These are phyloP conservation scores for Calocybe gambosa DNA, from an alignment of 1,284 basidiomycete species.

Conservation along the genomic window DNA sequence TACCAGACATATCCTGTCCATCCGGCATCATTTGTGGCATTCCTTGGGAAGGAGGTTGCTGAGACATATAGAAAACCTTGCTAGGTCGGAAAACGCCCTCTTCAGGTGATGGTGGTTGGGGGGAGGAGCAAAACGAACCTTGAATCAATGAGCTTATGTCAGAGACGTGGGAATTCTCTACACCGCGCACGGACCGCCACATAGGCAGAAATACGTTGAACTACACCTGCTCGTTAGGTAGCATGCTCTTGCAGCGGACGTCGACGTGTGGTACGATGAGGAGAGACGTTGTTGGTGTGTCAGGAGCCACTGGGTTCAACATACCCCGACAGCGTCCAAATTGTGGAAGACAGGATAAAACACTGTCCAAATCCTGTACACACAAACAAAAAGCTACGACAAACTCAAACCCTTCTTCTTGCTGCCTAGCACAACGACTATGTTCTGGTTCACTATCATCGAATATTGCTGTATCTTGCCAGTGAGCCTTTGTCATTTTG, in stretches of 20 bases:
- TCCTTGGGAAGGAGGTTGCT: conserved; percentile 33
- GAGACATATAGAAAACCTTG: conserved; percentile 29
- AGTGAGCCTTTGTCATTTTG: too few species aligned
- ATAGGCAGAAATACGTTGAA: conserved; percentile 10
- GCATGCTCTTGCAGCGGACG: conserved; percentile 9
- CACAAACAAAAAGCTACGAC: conserved; percentile 47
- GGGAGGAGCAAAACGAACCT: conserved; percentile 31
- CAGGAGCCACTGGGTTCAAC: conserved; percentile 47
- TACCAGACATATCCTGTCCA: conserved; percentile 43
- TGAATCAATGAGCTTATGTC: conserved; percentile 39
- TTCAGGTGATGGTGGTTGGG: conserved; percentile 35
- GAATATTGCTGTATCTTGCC: too few species aligned
- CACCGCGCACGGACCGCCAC: conserved; percentile 37
- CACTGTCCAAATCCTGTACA: conserved; percentile 56
- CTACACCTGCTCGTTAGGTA: conserved; percentile 9
- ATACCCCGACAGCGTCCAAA: conserved; percentile 61
- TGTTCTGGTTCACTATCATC: too few species aligned
- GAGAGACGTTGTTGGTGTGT: conserved; percentile 31
- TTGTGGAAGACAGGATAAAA: conserved; percentile 68
- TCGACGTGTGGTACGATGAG: conserved; percentile 19
- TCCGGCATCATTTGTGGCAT: conserved; percentile 43
- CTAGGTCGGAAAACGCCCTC: conserved; percentile 14
- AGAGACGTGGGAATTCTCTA: conserved; percentile 36
- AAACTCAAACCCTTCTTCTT: not conserved
- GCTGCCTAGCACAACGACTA: too few species aligned